Conservation (phyloP, 345 rosid species). For the Eucalyptus leucophloia region DNA sequence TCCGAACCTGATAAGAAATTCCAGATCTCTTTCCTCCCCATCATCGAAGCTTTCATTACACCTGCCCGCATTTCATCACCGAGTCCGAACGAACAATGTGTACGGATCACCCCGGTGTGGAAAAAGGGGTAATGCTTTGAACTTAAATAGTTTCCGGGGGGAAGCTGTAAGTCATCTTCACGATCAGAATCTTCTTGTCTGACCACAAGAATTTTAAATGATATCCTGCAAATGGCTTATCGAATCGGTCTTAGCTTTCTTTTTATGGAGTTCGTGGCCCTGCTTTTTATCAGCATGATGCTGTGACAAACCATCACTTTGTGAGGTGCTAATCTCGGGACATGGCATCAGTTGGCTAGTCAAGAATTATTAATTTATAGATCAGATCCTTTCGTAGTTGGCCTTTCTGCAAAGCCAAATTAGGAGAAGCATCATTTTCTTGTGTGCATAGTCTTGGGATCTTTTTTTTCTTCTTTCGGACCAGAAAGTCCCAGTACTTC, state of each 20-base stretch:
- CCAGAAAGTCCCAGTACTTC: background rate
- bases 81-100: background rate
- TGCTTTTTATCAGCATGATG: background rate
- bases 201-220: background rate
- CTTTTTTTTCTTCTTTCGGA: background rate
- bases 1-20: background rate
- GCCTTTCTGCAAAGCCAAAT: background rate
- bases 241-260: background rate
- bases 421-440: background rate
- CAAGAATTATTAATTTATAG: background rate
- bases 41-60: background rate
- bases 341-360: background rate
- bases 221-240: background rate
- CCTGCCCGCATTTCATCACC: background rate
- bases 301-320: background rate
- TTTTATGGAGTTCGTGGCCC: background rate
- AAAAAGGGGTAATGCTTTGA: background rate
- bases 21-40: background rate
- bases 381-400: background rate
- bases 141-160: background rate
- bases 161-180: background rate
- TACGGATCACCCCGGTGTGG: background rate
- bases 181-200: background rate
- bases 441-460: background rate
- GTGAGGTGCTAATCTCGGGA: background rate